phyloP scores from a whole-genome alignment of 768 basidiomycete species.

The Termitomyces sp. region DNA sequence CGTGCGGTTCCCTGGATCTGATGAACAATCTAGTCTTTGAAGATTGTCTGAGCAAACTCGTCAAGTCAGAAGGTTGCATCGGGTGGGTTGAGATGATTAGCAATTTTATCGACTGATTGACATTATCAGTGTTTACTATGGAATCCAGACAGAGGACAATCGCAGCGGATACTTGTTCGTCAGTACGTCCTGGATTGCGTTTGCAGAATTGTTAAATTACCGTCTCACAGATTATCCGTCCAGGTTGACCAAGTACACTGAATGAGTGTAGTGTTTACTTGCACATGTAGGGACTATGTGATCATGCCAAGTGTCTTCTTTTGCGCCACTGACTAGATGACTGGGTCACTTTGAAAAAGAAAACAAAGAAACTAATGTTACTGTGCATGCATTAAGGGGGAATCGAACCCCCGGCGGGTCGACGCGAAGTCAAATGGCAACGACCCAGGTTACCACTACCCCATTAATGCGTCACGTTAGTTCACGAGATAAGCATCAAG shows the following conservation, averaged over 20 bases:
- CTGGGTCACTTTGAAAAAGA: no score
- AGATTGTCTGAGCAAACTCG: constrained; percentile 1
- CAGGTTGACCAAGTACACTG: no score
- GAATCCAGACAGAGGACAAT: constrained; percentile 8
- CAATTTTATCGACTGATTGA: not conserved
- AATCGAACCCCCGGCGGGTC: constrained; percentile 89
- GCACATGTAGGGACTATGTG: no score
- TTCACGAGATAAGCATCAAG: no score
- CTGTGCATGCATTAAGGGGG: constrained; percentile 75
- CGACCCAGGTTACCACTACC: constrained; percentile 8
- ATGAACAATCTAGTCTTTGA: constrained; percentile 5
- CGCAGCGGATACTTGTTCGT: constrained; percentile 7
- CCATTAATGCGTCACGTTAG: constrained; percentile 6
- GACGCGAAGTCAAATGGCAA: constrained; percentile 19
- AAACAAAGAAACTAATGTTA: no score
- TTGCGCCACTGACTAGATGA: no score
- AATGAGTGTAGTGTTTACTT: no score
- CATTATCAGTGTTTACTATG: constrained; percentile 7
- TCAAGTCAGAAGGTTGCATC: constrained; percentile 8
- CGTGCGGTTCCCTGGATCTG: constrained; percentile 8
- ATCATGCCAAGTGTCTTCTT: no score
- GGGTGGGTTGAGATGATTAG: not conserved
- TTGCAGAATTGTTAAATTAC: not conserved
- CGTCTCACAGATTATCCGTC: no score
- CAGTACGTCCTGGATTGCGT: constrained; percentile 1